Evolutionary conservation across 2,329 filamentous ascomycete species (phyloP), one percentile per base, ranked within the genome.

Genomic region (Cordyceps fumosorosea): DNA sequence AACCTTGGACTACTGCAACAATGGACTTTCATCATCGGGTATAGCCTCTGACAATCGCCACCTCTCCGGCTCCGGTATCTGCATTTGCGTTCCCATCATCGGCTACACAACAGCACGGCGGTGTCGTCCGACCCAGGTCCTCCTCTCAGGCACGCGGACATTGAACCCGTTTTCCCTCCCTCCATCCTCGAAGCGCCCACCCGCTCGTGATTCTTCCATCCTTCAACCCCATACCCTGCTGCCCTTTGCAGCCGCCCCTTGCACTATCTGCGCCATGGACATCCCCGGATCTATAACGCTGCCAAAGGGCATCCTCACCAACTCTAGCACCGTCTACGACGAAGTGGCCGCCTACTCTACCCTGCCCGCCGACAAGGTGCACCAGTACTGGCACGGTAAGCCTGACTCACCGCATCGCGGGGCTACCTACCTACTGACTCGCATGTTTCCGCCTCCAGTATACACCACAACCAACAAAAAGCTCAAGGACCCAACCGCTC

Each of bases 391-490:
- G 79, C 80, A 83, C 73, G 82, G 84, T 86, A 77, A 66, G 68
- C 52, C 56, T n/a, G n/a, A 44, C 40, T 53, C 45, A 6, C 12
- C 5, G 18, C 18, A 32, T 20, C 11, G 14, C 3, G 3, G 34
- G 11, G 18, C 11, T n/a, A 16, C 22, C 24, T 22, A 42, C 5
- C 20, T 22, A n/a, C 32, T 16, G 29, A 54, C 60, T 66, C 64
- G 67, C 64, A 63, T 40, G 37, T 24, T 12, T 48, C 26, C 22
- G 34, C 40, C 18, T 32, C 50, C 65, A 87, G 84, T 85, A 5
- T 87, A 86, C 67, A 84, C 84, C 12, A 84, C 79, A 34, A 87
- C 83, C 18, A 81, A 82, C 65, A 81, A 82, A 67, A 80, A 79
- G 66, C 77, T 86, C 37, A 77, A 80, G 63, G 84, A 87, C 66